These are phyloP conservation scores for Leptodermis oblonga DNA, from an alignment of 257 asterid species.

Conservation along the genomic window DNA sequence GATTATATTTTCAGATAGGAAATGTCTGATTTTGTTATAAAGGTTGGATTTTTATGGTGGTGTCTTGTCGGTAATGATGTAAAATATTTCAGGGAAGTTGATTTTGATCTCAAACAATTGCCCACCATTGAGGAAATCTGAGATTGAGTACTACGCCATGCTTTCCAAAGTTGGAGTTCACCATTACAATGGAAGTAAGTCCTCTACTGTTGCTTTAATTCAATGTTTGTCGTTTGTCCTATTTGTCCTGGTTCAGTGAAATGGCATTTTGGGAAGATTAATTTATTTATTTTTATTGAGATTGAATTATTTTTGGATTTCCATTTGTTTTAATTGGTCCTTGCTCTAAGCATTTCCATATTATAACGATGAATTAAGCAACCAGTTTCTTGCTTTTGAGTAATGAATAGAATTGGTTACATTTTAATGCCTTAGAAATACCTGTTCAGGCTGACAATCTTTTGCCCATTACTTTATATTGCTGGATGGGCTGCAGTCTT, in stretches of 20 bases:
- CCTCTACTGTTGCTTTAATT: background rate
- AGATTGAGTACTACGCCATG: conserved; percentile 88
- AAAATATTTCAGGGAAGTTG: conserved; percentile 49
- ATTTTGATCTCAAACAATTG: conserved; percentile 73
- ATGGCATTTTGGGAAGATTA: background rate
- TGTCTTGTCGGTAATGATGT: background rate
- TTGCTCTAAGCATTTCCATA: background rate
- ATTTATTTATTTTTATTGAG: background rate
- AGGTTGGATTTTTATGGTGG: background rate
- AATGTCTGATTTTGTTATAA: background rate
- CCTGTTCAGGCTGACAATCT: too few species aligned
- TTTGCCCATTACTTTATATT: background rate
- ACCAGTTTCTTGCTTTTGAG: background rate
- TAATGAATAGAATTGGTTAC: background rate
- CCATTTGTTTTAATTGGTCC: background rate
- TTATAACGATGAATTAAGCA: background rate
- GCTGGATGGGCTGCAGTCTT: background rate
- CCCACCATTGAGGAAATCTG: conserved; percentile 80
- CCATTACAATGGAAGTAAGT: conserved; percentile 79
- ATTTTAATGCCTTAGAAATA: background rate
- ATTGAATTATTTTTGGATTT: background rate
- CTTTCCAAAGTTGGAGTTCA: conserved; percentile 82
- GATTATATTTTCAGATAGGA: too few species aligned
- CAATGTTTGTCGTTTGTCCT: background rate
- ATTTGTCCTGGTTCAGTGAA: background rate